Evolutionary conservation across 768 basidiomycete genomes (phyloP).

Genomic region (Boletus pseudo-olivaceus): DNA sequence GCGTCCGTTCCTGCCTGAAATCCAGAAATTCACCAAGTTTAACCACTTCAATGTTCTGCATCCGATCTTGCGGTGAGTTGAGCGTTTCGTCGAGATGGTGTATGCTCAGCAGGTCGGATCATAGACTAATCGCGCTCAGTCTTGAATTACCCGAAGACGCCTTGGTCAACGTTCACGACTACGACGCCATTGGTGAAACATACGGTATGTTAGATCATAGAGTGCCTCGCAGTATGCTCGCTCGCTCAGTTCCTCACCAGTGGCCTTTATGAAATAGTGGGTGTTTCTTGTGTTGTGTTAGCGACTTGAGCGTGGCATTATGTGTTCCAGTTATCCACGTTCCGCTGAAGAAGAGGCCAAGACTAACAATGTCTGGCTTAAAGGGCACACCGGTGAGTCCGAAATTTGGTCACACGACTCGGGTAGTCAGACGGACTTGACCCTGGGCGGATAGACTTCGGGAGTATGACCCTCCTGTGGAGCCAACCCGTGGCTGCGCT

Average conservation of each 20-base stretch:
- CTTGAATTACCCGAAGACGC: constrained; percentile 54
- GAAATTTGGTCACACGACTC: no score
- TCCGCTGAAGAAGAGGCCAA: constrained; percentile 46
- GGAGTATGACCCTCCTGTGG: constrained; percentile 55
- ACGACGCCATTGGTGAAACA: constrained; percentile 39
- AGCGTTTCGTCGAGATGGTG: background rate
- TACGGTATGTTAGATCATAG: constrained; percentile 31
- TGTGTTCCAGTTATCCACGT: constrained; percentile 48
- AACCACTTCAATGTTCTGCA: constrained; percentile 52
- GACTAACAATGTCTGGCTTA: constrained; percentile 55
- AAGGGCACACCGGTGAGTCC: constrained; percentile 52
- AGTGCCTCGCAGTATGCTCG: background rate
- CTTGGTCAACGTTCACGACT: constrained; percentile 45
- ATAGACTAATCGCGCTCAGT: constrained; percentile 47
- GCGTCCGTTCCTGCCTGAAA: constrained; percentile 50
- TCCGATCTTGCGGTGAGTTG: constrained; percentile 40
- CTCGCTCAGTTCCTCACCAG: constrained; percentile 27
- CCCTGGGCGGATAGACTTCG: no score
- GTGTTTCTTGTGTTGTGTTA: constrained; percentile 13
- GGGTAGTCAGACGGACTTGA: no score
- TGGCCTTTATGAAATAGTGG: constrained; percentile 66
- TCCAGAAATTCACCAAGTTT: constrained; percentile 46
- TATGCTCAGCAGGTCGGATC: background rate
- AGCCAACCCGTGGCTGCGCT: constrained; percentile 58
- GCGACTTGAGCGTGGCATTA: background rate